Conservation (phyloP, 805 yeast species). For the Jamesozyma lodderae region DNA sequence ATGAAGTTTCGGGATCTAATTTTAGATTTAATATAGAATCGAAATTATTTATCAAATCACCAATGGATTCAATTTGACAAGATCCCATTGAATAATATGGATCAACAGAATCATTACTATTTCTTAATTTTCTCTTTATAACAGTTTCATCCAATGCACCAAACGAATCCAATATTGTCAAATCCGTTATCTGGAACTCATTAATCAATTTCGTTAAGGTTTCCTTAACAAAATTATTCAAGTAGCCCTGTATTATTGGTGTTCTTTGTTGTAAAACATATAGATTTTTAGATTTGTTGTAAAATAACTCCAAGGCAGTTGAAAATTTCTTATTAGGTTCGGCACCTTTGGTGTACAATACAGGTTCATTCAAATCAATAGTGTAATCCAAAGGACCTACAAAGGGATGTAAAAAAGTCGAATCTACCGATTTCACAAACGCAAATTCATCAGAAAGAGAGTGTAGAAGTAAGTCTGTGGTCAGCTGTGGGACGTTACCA, state of each 20-base stretch:
- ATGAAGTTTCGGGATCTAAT: slow-evolving; percentile 10
- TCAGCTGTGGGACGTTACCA: slow-evolving; percentile 84
- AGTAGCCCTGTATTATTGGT: slow-evolving; percentile 66
- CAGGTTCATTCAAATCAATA: slow-evolving; percentile 9
- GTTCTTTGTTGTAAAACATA: slow-evolving; percentile 74
- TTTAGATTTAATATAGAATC: slow-evolving; percentile 17
- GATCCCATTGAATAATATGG: slow-evolving; percentile 18
- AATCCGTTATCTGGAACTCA: slow-evolving; percentile 33
- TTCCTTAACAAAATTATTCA: slow-evolving; percentile 41
- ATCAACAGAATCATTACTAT: slow-evolving; percentile 4
- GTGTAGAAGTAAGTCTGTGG: slow-evolving; percentile 64
- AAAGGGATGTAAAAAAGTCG: slow-evolving; percentile 64
- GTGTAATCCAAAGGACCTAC: slow-evolving; percentile 64
- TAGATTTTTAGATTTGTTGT: slow-evolving; percentile 33
- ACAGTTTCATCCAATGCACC: slow-evolving; percentile 39
- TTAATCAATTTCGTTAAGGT: slow-evolving; percentile 43
- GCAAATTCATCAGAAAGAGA: slow-evolving; percentile 31
- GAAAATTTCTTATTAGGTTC: slow-evolving; percentile 31
- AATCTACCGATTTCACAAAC: slow-evolving; percentile 50
- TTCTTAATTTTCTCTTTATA: slow-evolving; percentile 1
- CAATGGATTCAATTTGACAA: slow-evolving; percentile 19
- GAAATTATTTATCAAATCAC: slow-evolving; percentile 16
- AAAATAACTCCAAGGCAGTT: slow-evolving; percentile 59
- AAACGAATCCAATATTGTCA: slow-evolving; percentile 60
- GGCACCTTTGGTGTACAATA: slow-evolving; percentile 8